Evolutionary conservation across 2,329 filamentous ascomycete genomes (phyloP).

Genomic region (Stemphylium vesicarium): DNA sequence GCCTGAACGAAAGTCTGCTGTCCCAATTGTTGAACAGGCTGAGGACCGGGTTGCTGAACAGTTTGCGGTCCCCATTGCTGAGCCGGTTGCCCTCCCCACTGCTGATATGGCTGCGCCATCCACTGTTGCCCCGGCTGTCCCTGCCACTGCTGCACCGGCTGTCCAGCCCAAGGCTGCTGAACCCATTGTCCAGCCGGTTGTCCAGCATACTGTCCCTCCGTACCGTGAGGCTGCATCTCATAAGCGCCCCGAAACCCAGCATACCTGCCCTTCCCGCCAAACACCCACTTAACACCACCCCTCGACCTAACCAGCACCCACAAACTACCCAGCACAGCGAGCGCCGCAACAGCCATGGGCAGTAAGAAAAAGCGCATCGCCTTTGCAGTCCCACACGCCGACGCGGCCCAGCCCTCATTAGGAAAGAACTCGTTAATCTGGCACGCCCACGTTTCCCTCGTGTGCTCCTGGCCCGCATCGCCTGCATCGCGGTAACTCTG

Average conservation of each 20-base stretch:
- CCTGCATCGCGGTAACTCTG: constrained; percentile 24
- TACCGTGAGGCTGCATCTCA: constrained; percentile 25
- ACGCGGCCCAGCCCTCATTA: constrained; percentile 28
- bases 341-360: constrained; percentile 26
- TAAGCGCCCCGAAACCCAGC: constrained; percentile 34
- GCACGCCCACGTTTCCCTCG: constrained; percentile 39
- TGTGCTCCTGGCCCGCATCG: constrained; percentile 17
- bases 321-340: constrained; percentile 24
- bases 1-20: neutral
- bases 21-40: neutral
- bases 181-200: neutral
- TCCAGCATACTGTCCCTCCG: constrained; percentile 2
- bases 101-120: constrained; percentile 14
- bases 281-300: constrained; percentile 36
- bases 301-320: constrained; percentile 32
- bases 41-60: constrained; percentile 4
- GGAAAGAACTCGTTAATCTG: constrained; percentile 29
- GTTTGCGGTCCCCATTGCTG: neutral
- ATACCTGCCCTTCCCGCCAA: constrained; percentile 37
- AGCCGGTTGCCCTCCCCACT: constrained; percentile 2
- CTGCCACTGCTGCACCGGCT: constrained; percentile 12
- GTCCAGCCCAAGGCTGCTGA: neutral
- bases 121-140: constrained; percentile 15
- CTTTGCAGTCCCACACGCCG: constrained; percentile 33
- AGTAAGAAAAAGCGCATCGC: constrained; percentile 35